Evolutionary conservation across 805 yeast species (phyloP), one percentile per base, ranked within the genome.

Genomic region (Suhomyces sp.): DNA sequence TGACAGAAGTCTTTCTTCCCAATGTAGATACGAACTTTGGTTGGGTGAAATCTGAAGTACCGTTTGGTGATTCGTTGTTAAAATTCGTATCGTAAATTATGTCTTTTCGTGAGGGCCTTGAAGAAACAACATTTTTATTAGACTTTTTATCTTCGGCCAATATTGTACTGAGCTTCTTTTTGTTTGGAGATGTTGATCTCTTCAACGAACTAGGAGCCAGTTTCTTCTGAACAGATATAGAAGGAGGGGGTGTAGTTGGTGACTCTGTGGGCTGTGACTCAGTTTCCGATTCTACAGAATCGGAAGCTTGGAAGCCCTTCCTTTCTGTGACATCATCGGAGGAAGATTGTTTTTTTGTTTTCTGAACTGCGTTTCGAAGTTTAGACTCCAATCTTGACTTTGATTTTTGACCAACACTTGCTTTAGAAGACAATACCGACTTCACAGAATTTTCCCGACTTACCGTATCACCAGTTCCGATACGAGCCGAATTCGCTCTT

Each of bases 131-230:
- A 11, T n/a, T 23, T 24, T 31, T 24, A 6, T 36, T n/a, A 8
- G 34, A 22, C 23, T 31, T 38, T 24, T 33, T 35, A 8, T 34
- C 46, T 8, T 36, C 49, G 12, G 19, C 50, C 31, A 47, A 36
- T 17, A 39, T 24, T 4, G 50, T 19, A 25, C 46, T 54, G 28
- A 60, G 43, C 22, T 57, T 59, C 40, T 60, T 64, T 34, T 66
- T 68, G 35, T 58, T 64, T 4, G 72, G 71, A 2, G 72, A 66
- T 2, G 55, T 47, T 1, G 71, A 65, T 39, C 72, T 50, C 35
- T 49, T 65, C 21, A 65, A 55, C 1, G 56, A 34, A 15, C 38
- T 42, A 0, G 49, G 35, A 4, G 38, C 35, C 6, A 42, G 25
- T 17, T 40, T 44, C 15, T 37, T 37, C 1, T 51, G 48, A 10